Percentiles rank a stretch among this genome's conserved stretches.
phyloP scores from a whole-genome alignment of 2,329 filamentous ascomycete species.

The Fusarium verticillioides region DNA sequence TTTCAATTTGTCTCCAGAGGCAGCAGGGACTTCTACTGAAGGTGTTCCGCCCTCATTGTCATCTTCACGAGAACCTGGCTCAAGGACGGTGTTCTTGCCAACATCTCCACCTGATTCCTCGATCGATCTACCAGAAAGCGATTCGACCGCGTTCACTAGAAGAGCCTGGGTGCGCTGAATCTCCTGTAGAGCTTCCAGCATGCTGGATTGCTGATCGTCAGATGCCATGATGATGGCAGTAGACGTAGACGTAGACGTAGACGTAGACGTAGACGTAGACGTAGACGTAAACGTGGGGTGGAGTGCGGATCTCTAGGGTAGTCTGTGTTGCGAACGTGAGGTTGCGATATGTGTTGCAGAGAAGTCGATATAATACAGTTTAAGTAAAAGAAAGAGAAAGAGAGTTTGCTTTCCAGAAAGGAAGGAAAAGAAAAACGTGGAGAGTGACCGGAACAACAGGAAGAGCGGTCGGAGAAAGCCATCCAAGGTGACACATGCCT shows the following conservation, averaged over 20 bases:
- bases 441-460: constrained; percentile 26
- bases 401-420: background rate
- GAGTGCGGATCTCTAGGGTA: constrained; percentile 27
- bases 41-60: constrained; percentile 9
- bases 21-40: constrained; percentile 20
- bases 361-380: background rate
- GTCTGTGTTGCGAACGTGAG: background rate
- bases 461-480: constrained; percentile 38
- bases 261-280: constrained; percentile 1
- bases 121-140: constrained; percentile 49
- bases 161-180: constrained; percentile 57
- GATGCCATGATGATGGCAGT: constrained; percentile 39
- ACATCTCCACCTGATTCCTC: constrained; percentile 17
- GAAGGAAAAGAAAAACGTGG: constrained; percentile 15
- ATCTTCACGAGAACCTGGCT: constrained; percentile 22
- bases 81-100: constrained; percentile 16
- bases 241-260: constrained; percentile 1
- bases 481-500: constrained; percentile 26
- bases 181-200: constrained; percentile 50
- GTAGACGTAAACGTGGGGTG: background rate
- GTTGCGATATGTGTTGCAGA: background rate
- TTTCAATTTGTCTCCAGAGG: constrained; percentile 35
- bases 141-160: constrained; percentile 54
- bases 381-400: background rate
- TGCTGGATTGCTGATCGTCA: constrained; percentile 32